A percentile compares a stretch with the other conserved stretches of the same genome.
Evolutionary conservation across 805 yeast species (phyloP).

Genomic region (Hanseniaspora taiwanica): DNA sequence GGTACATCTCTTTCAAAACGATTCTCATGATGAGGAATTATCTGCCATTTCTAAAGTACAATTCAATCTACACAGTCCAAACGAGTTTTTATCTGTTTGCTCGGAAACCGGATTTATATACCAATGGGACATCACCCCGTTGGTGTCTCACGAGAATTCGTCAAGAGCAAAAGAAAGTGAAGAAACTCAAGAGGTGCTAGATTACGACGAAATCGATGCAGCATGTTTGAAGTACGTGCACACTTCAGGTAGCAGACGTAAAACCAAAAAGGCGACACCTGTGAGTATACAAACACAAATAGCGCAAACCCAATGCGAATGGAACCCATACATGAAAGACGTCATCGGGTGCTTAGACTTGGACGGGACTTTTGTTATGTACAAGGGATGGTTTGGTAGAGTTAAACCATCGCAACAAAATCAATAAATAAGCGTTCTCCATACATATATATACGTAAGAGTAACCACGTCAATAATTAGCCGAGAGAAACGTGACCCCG

Average conservation of each 20-base stretch:
- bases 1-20: background rate
- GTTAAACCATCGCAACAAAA: slow-evolving; percentile 5
- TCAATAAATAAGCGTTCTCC: background rate
- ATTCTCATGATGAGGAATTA: slow-evolving; percentile 8
- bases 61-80: slow-evolving; percentile 18
- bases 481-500: too few species aligned
- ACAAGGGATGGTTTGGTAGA: slow-evolving; percentile 18
- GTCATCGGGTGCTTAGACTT: slow-evolving; percentile 17
- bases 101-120: slow-evolving; percentile 19
- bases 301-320: slow-evolving; percentile 15
- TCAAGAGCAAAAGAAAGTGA: background rate
- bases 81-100: slow-evolving; percentile 21
- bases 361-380: slow-evolving; percentile 17
- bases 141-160: background rate
- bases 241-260: slow-evolving; percentile 1
- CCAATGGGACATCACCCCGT: slow-evolving; percentile 19
- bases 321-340: slow-evolving; percentile 19
- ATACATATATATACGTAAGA: too few species aligned
- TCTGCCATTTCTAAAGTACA: slow-evolving; percentile 18
- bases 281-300: slow-evolving; percentile 10
- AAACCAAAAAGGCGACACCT: slow-evolving; percentile 15
- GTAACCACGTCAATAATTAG: too few species aligned
- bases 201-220: slow-evolving; percentile 19
- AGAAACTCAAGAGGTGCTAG: slow-evolving; percentile 10
- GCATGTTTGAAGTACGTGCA: slow-evolving; percentile 4